Base-by-base conservation (phyloP, 768 basidiomycete species). In the Lepiota venenata region DNA sequence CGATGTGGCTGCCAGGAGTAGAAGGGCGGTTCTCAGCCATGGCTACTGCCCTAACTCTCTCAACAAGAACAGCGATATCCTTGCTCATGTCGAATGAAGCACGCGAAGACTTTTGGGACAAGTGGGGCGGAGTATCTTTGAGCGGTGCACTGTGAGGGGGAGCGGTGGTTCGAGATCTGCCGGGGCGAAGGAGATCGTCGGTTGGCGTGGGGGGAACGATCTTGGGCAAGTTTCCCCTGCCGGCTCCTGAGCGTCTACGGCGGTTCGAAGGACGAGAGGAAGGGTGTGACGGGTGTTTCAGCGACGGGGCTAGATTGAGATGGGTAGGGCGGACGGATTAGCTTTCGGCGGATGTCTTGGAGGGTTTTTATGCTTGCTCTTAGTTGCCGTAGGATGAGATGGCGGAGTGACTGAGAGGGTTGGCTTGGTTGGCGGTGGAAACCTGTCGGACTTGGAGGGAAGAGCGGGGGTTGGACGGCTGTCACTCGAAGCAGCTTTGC, bases 1-100 rank as follows among this genome's bases (percentile, higher is more conserved):
- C 90, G 55, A 92, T 87, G 59, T 92, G 89, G 55, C 83, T 88
- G 32, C 84, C 86, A 12, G 87, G 87, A 1, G 87, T 87, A 14
- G 79, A 71, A 11, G 88, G 84, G 41, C 87, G 73, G 61, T 82
- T 75, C 49, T 81, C 75, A 29, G 76, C 83, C 82, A 90, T 88
- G 8, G 87, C 87, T 6, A 83, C 81, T 8, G 87, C 83, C 45
- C 88, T 74, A 10, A 88, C 84, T 48, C 82, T 86, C 64, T 91
- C 87, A 12, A 91, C 88, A 10, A 90, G 74, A n/a, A 83, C 82
- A 64, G 90, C 84, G 47, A 91, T 83, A 58, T 87, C 79, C 47
- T 79, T 77, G 43, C 79, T 78, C 64, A 84, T 74, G 56, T 82
- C 83, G 51, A 72, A 71, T 2, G 72, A 50, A 27, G 38, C 37